Base-by-base conservation (phyloP, 108 stramenopile genomes). In the Aurantiochytrium sp. region DNA sequence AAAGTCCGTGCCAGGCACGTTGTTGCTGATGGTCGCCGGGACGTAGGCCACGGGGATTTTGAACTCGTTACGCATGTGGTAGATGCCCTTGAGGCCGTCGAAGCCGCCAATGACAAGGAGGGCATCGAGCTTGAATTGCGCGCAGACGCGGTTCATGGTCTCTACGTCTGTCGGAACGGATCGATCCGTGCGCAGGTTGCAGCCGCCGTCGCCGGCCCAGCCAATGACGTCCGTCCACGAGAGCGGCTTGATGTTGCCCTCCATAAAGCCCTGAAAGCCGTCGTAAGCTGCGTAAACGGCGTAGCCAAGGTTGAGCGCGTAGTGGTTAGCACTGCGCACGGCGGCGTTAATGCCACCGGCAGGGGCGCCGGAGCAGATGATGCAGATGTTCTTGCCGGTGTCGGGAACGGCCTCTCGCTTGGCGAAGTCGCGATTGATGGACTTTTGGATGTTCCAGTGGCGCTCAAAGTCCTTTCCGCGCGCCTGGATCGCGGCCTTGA, bases 61-160 rank as follows among this genome's bases (percentile, higher is more conserved):
- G 36, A 81, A 6, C 19, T 81, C 30, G 45, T 81, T 3, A 41
- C 45, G 73, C 39, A 81, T 41, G 45, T 81, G n/a, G 73, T 81
- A 48, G 24, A 81, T 81, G 73, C 73, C 73, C 73, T 48, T 41
- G 73, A 81, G 73, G 24, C 42, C 73, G 24, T 81, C 73, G 30
- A 81, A 81, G 45, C 73, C 73, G 39, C 73, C 73, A 81, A 81
- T 81, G 27, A 81, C 73, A 17, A 81, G 73, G 12, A 81, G 39
- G 3, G 73, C 73, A 81, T 81, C 42, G 73, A 81, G 21, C 73
- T 81, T 81, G 73, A 48, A 48, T 1, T 41, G 27, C 1, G 50
- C 19, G 27, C 39, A 81, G 39, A 81, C 39, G 19, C 12, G 0
- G 42, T 81, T 81, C n/a, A 81, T 81, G 42, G 42, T 24, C 8